phyloP scores from a whole-genome alignment of 1,139 yeast species.

The Torulaspora globosa region DNA sequence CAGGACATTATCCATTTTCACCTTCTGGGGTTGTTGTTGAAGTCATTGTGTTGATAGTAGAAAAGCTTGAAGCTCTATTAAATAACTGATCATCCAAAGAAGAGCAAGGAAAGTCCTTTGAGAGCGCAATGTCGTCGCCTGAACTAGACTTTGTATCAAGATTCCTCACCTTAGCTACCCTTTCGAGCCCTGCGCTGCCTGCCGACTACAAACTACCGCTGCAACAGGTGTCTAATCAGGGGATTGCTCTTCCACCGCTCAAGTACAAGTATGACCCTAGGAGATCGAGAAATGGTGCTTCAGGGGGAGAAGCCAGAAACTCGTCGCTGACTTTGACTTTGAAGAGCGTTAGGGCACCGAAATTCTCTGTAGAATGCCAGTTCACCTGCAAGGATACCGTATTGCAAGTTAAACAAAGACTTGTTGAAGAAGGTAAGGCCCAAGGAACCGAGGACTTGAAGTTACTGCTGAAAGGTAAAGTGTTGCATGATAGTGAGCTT shows the following conservation, averaged over 20 bases:
- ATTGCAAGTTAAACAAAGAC: constrained; percentile 39
- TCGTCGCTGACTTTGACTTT: constrained; percentile 31
- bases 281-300: constrained; percentile 12
- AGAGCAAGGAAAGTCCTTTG: neutral
- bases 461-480: constrained; percentile 47
- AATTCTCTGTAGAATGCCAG: constrained; percentile 36
- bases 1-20: constrained; percentile 2
- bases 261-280: constrained; percentile 33
- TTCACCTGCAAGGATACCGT: constrained; percentile 37
- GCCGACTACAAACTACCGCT: constrained; percentile 31
- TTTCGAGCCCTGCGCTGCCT: constrained; percentile 28
- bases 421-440: constrained; percentile 33
- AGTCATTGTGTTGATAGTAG: neutral
- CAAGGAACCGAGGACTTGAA: constrained; percentile 38
- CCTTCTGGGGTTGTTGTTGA: constrained; percentile 1
- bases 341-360: constrained; percentile 48
- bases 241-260: constrained; percentile 38
- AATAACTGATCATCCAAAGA: neutral
- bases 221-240: constrained; percentile 31
- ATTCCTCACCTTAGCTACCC: constrained; percentile 34
- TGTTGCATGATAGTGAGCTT: constrained; percentile 42
- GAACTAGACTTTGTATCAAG: constrained; percentile 34
- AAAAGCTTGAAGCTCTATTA: neutral
- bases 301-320: constrained; percentile 3
- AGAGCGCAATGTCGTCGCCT: constrained; percentile 12